Evolutionary conservation across 495 filamentous ascomycete species (phyloP).

Genomic region (Delitschia confertaspora): DNA sequence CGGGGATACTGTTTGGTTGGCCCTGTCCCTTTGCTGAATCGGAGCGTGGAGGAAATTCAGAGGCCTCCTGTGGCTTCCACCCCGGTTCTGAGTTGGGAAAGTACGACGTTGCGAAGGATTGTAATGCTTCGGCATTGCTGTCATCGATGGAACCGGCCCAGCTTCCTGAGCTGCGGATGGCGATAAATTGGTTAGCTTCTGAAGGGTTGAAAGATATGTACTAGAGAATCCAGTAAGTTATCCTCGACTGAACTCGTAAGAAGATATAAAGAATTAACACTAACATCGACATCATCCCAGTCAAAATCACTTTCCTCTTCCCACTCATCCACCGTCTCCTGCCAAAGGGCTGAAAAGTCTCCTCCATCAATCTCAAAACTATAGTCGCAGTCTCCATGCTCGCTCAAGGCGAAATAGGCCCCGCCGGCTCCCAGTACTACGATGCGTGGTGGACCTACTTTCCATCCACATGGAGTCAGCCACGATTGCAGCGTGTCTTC

Average conservation of each 20-base stretch:
- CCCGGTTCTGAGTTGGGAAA: no score
- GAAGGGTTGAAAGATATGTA: constrained; percentile 17
- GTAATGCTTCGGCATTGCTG: constrained; percentile 13
- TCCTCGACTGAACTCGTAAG: neutral
- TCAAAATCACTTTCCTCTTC: constrained; percentile 6
- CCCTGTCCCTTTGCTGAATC: no score
- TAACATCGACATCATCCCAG: constrained; percentile 16
- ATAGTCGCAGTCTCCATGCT: constrained; percentile 15
- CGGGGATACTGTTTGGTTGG: no score
- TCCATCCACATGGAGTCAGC: constrained; percentile 25
- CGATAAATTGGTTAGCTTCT: constrained; percentile 19
- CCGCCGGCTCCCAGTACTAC: constrained; percentile 10
- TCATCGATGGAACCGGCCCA: constrained; percentile 27
- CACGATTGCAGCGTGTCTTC: constrained; percentile 20
- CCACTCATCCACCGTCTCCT: constrained; percentile 27
- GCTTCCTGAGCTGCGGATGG: constrained; percentile 12
- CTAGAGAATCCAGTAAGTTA: constrained; percentile 3
- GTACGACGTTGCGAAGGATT: constrained; percentile 21
- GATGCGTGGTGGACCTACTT: constrained; percentile 14
- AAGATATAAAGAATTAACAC: neutral
- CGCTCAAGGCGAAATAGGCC: constrained; percentile 18
- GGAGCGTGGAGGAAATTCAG: no score
- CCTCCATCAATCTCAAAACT: neutral
- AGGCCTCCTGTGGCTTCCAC: no score
- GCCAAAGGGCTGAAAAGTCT: constrained; percentile 6